These are phyloP conservation scores for Lolium multiflorum DNA, from an alignment of 176 grass and related monocot species.

Conservation along the genomic window DNA sequence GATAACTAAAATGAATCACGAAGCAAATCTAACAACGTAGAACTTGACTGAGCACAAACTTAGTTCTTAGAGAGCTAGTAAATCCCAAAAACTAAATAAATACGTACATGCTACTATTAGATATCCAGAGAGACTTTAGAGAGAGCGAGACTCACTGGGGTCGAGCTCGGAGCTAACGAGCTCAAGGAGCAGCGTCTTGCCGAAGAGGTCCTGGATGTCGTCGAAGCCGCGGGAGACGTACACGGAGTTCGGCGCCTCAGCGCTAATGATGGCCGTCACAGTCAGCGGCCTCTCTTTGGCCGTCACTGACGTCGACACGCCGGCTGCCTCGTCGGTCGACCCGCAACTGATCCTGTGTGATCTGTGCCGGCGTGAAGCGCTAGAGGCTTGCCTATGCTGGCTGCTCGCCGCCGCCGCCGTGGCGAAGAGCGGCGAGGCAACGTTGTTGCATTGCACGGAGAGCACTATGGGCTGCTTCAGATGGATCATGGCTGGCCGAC, in stretches of 20 bases:
- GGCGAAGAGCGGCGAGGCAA: constrained; percentile 33
- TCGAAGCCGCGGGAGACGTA: constrained; percentile 64
- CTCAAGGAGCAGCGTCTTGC: constrained; percentile 63
- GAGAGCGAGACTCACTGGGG: not conserved
- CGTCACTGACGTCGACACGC: not conserved
- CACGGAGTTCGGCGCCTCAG: constrained; percentile 41
- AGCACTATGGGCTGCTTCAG: constrained; percentile 53
- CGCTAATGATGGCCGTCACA: constrained; percentile 58
- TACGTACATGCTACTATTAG: no score
- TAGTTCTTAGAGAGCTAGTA: no score
- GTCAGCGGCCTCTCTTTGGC: constrained; percentile 33
- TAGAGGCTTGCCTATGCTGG: not conserved
- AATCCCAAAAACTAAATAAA: no score
- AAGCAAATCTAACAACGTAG: no score
- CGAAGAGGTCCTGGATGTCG: constrained; percentile 67
- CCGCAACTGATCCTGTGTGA: constrained; percentile 35
- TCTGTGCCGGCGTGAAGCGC: not conserved
- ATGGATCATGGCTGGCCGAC: constrained; percentile 39
- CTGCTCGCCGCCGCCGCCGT: not conserved
- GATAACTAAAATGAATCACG: no score
- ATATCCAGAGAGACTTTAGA: not conserved
- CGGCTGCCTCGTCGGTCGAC: constrained; percentile 25
- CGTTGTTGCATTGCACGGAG: constrained; percentile 32
- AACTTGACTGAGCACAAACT: no score
- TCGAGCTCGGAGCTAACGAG: constrained; percentile 77